Conservation (phyloP, 495 filamentous ascomycete genomes). For the Lasiosphaeriaceae sp. region DNA sequence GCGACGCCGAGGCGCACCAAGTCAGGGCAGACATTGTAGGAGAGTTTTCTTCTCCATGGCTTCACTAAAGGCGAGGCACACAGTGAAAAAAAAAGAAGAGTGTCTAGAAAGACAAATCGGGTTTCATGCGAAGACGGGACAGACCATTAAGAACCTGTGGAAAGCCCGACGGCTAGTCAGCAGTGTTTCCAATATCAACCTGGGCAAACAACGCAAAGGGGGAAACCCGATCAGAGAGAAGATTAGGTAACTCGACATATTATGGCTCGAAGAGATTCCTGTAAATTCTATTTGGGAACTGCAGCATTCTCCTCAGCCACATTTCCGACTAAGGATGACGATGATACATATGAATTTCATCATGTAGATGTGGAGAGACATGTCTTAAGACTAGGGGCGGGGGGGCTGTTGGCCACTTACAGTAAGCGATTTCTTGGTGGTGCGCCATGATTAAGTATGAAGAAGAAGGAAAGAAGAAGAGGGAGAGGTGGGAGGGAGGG, state of each 20-base stretch:
- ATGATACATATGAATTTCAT: constrained; percentile 60
- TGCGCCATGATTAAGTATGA: too few relatives aligned
- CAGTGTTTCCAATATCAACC: background rate
- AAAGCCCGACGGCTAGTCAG: constrained; percentile 3
- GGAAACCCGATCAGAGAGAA: constrained; percentile 54
- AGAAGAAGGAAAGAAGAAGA: too few relatives aligned
- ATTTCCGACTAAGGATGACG: constrained; percentile 67
- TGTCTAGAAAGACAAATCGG: too few relatives aligned
- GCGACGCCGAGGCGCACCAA: too few relatives aligned
- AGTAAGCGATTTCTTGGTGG: background rate
- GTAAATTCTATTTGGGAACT: constrained; percentile 19
- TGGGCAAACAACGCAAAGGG: background rate
- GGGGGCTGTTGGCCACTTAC: background rate
- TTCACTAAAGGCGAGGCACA: too few relatives aligned
- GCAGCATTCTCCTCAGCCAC: constrained; percentile 14
- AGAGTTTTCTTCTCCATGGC: too few relatives aligned
- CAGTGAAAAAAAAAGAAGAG: too few relatives aligned
- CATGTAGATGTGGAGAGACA: constrained; percentile 29
- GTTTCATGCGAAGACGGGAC: too few relatives aligned
- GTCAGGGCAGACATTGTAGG: too few relatives aligned
- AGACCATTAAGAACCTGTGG: too few relatives aligned
- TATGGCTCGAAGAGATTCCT: constrained; percentile 27
- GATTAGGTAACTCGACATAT: constrained; percentile 54
- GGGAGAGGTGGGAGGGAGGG: too few relatives aligned
- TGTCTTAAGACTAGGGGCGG: background rate